Percentiles rank a stretch among this genome's conserved stretches.
Conservation (phyloP, 2,329 filamentous ascomycete genomes). For the Fusarium sp. region DNA sequence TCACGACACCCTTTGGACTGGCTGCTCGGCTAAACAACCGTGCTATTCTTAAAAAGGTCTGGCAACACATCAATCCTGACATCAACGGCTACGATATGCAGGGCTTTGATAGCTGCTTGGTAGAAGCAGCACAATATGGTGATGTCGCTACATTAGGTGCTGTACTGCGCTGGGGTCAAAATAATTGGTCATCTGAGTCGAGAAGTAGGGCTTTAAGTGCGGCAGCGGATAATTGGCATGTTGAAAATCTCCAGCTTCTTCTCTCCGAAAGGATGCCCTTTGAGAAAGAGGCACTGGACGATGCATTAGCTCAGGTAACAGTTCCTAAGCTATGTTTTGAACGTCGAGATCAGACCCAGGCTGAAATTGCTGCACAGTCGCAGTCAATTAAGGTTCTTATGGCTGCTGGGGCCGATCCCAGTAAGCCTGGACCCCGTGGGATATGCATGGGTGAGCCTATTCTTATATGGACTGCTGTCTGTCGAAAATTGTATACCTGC, state of each 20-base stretch:
- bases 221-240: not conserved
- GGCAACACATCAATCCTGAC: not conserved
- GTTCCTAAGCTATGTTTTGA: not conserved
- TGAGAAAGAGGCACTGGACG: not conserved
- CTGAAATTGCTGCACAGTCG: not conserved
- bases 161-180: not conserved
- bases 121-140: not conserved
- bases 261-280: not conserved
- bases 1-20: fast-evolving
- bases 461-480: not conserved
- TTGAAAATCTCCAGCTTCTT: not conserved
- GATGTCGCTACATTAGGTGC: not conserved
- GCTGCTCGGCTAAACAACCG: not conserved
- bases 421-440: not conserved
- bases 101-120: not conserved
- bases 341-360: not conserved
- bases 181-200: not conserved
- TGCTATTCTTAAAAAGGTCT: not conserved
- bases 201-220: not conserved
- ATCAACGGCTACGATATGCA: not conserved
- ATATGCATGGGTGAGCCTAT: not conserved
- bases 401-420: not conserved
- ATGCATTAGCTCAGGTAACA: not conserved
- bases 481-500: not conserved
- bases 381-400: not conserved